Evolutionary conservation across 2,329 filamentous ascomycete species (phyloP), one percentile per base, ranked within the genome.

Genomic region (Sporothrix mexicana): DNA sequence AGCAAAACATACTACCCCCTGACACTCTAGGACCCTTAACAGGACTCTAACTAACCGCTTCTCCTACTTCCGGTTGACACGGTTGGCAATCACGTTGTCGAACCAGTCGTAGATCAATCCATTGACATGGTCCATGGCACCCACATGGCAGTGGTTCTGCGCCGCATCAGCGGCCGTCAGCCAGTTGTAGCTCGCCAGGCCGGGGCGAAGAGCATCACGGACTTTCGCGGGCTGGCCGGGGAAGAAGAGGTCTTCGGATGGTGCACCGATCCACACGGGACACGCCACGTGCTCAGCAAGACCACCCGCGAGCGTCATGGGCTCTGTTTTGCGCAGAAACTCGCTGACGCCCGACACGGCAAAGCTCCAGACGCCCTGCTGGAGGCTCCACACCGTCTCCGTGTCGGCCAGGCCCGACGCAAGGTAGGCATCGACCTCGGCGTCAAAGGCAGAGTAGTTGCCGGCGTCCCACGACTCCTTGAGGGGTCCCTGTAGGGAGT

Each of bases 331-430:
- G 45, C 17, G 64, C 30, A 74, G 41, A 55, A 73, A 74, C 61
- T 70, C 68, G 20, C 67, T 70, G 10, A 69, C 49, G 15, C 67
- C 69, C 25, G 55, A 70, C 7, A 76, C 77, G n/a, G 79, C 75
- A 73, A 81, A 81, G 2, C 79, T 75, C 79, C 80, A 82, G 1
- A 81, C 70, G 4, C 80, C 80, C 72, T 82, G 80, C 51, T 79
- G 76, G 23, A 82, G 70, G 69, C 73, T 77, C 81, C 81, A 83
- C 41, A 77, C 74, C 3, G 70, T 66, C 30, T 69, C 70, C 2
- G 73, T 66, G 12, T 55, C 51, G 23, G 57, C 70, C 13, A 45
- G n/a, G 12, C 61, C 61, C n/a, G 49, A 53, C 9, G 10, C 61
- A 17, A 73, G 61, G 25, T 68, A 53, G 12, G 49, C 53, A 2